Percentiles rank a stretch among this genome's conserved stretches.
Conservation (phyloP, 2,329 filamentous ascomycete species). For the Aspergillus novofumigatus region DNA sequence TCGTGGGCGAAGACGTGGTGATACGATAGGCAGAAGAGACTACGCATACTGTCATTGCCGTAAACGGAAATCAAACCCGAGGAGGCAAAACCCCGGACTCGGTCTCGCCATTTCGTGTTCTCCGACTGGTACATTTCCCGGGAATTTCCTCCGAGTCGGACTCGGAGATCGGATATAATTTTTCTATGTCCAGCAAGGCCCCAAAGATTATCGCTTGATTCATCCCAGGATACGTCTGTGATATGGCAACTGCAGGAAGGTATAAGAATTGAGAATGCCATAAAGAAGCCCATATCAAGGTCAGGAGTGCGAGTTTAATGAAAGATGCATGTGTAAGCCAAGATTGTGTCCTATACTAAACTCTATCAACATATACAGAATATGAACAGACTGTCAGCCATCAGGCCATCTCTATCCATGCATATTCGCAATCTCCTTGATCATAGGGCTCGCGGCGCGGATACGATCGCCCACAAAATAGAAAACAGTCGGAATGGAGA, state of each 20-base stretch:
- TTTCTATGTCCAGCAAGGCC: too few species aligned
- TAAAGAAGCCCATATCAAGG: not conserved
- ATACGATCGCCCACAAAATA: slow-evolving; percentile 56
- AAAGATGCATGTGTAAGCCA: too few species aligned
- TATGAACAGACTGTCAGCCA: too few species aligned
- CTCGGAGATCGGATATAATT: not conserved
- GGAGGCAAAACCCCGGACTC: too few species aligned
- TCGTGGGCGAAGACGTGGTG: not conserved
- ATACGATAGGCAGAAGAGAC: not conserved
- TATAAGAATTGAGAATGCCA: too few species aligned
- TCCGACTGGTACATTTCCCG: not conserved
- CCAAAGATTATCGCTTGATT: too few species aligned
- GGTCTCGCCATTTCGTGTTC: too few species aligned
- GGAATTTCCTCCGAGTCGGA: not conserved
- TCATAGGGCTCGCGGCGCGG: slow-evolving; percentile 49
- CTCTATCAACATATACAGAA: too few species aligned
- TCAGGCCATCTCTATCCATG: not conserved
- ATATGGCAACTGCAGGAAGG: not conserved
- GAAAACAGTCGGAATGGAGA: slow-evolving; percentile 73
- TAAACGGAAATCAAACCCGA: too few species aligned
- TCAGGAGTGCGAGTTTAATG: not conserved
- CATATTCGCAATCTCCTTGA: slow-evolving; percentile 21
- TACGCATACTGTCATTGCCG: not conserved
- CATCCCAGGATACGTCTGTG: too few species aligned
- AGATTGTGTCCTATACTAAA: too few species aligned